Conservation (phyloP, 352 stramenopile species). For the Phytophthora tentaculata region DNA sequence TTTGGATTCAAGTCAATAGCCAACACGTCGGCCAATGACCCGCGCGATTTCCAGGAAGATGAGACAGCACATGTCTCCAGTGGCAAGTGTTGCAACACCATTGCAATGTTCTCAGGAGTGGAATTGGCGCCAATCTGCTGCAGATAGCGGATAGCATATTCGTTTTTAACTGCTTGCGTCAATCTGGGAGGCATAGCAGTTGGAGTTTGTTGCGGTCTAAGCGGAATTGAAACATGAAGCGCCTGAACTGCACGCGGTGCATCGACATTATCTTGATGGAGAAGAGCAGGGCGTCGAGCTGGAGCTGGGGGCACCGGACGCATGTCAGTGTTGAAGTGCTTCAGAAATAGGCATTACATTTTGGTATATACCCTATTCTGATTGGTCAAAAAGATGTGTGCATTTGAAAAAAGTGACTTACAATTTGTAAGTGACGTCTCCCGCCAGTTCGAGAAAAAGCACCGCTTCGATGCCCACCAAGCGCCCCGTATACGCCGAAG, state of each 20-base stretch:
- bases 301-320: slow-evolving; percentile 14
- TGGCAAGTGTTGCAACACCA: slow-evolving; percentile 67
- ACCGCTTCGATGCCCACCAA: slow-evolving; percentile 16
- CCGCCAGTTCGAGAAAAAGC: slow-evolving; percentile 35
- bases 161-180: slow-evolving; percentile 55
- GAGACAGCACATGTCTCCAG: slow-evolving; percentile 69
- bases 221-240: slow-evolving; percentile 59
- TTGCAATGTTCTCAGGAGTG: slow-evolving; percentile 62
- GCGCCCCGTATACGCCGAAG: slow-evolving; percentile 39
- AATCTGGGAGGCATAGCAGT: slow-evolving; percentile 47
- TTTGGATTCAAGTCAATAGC: slow-evolving; percentile 62
- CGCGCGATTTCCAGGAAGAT: slow-evolving; percentile 62
- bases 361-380: too few species aligned
- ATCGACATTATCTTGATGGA: slow-evolving; percentile 18
- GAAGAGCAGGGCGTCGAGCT: slow-evolving; percentile 3
- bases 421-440: slow-evolving; percentile 27
- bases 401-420: slow-evolving; percentile 32
- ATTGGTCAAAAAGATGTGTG: slow-evolving; percentile 46
- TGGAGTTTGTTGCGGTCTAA: slow-evolving; percentile 61
- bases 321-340: slow-evolving; percentile 15
- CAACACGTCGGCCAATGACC: slow-evolving; percentile 57
- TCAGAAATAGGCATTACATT: slow-evolving; percentile 18
- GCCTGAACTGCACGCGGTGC: slow-evolving; percentile 46
- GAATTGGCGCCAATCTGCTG: slow-evolving; percentile 58
- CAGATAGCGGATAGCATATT: slow-evolving; percentile 81